Evolutionary conservation across 352 stramenopile genomes (phyloP), one percentile per base, ranked within the genome.

Genomic region (Globisporangium iwayamae): DNA sequence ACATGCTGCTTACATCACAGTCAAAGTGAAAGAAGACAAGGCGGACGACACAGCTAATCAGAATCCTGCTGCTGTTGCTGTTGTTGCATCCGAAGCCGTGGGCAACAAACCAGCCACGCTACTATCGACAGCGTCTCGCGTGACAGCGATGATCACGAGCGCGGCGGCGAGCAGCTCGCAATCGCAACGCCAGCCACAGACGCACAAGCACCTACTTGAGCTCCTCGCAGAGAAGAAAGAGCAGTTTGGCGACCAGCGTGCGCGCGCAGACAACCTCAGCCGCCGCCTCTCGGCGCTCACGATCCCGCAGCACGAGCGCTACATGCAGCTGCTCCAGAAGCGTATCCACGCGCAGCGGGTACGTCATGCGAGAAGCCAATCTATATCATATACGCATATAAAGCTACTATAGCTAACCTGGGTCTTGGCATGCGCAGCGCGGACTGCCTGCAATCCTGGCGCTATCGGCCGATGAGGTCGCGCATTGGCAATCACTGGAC

Each of bases 381-480:
- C 32, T 65, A n/a, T 51, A 25, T 39, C n/a, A 28, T 43, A 16
- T 34, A 28, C 66, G 66, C 30, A 55, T 71, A 28, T 28, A 28
- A 28, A 28, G 25, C 25, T 28, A 28, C 25, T 28, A 28, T 2
- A 69, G 66, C 62, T 56, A 50, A 53, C 58, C 25, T 28, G 25
- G 25, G 25, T 28, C 25, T 28, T 28, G 25, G 25, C 25, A 1
- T 28, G 25, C 25, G 25, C 25, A 92, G 83, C 69, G 64, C 0
- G 83, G 81, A n/a, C 63, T 93, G 13, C 81, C 79, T 1, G 70
- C 69, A 25, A 69, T 90, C 32, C 63, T 93, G 10, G 81, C 81
- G 54, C 66, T 91, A 13, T 75, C 72, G 3, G 3, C 68, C 11
- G 65, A 84, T 4, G 81, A 93, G 43, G 46, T 66, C 6, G 62